Evolutionary conservation across 2,329 filamentous ascomycete species (phyloP).

Genomic region (Dichotomopilus funicola): DNA sequence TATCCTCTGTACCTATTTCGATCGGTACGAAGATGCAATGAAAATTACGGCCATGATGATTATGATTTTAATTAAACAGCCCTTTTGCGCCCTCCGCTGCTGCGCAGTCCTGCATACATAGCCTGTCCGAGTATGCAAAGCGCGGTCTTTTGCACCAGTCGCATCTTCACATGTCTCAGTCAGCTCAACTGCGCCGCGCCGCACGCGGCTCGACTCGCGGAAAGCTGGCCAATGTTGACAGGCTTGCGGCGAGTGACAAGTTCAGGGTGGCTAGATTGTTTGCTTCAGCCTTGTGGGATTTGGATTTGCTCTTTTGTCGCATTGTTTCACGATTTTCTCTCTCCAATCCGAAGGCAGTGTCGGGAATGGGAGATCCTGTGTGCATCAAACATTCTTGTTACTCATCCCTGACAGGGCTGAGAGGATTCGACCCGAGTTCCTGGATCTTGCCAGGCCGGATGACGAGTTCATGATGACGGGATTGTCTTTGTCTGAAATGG

Average conservation of each 20-base stretch:
- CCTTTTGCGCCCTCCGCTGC: too few relatives aligned
- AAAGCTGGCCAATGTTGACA: not conserved
- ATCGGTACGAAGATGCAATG: too few relatives aligned
- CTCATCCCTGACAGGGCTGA: not conserved
- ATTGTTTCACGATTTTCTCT: slow-evolving; percentile 1
- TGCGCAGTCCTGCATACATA: too few relatives aligned
- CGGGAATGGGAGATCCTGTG: not conserved
- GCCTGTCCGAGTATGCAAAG: too few relatives aligned
- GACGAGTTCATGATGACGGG: too few relatives aligned
- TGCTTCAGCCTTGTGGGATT: slow-evolving; percentile 2
- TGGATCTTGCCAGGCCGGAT: not conserved
- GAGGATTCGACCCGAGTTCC: not conserved
- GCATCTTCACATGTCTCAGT: too few relatives aligned
- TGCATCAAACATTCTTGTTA: slow-evolving; percentile 2
- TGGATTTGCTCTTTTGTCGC: not conserved
- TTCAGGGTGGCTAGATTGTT: not conserved
- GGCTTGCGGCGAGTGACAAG: not conserved
- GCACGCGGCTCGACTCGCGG: not conserved
- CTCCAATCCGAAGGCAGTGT: not conserved
- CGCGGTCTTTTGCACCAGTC: too few relatives aligned
- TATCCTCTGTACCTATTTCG: too few relatives aligned
- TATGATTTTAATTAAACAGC: too few relatives aligned
- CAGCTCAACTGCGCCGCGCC: too few relatives aligned
- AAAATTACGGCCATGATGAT: too few relatives aligned
- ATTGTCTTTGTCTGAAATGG: too few relatives aligned